phyloP scores from a whole-genome alignment of 2,329 filamentous ascomycete genomes.

The Fusarium sp. region DNA sequence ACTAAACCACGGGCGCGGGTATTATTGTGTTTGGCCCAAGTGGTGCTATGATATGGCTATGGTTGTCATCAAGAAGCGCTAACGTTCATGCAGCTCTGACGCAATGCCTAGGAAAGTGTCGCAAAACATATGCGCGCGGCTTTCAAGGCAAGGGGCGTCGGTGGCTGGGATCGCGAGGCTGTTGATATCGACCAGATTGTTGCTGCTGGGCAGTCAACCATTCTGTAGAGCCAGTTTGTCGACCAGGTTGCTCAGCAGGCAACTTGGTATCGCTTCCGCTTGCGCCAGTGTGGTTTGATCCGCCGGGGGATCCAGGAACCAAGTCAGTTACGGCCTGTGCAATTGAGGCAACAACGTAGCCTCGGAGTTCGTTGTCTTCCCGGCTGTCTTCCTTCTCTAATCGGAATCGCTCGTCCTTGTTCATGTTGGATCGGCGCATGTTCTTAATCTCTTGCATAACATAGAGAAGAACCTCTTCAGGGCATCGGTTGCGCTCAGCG shows the following conservation, averaged over 20 bases:
- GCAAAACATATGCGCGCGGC: slow-evolving; percentile 27
- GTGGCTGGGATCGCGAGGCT: slow-evolving; percentile 57
- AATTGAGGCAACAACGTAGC: slow-evolving; percentile 78
- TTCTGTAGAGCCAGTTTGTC: slow-evolving; percentile 61
- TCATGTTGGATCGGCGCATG: slow-evolving; percentile 83
- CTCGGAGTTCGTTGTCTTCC: slow-evolving; percentile 79
- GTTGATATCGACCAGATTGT: slow-evolving; percentile 54
- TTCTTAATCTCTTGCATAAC: slow-evolving; percentile 92
- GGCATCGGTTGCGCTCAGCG: slow-evolving; percentile 78
- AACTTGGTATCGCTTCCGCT: slow-evolving; percentile 66
- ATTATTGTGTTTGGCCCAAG: slow-evolving; percentile 10
- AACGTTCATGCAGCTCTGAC: slow-evolving; percentile 4
- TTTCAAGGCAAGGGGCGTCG: slow-evolving; percentile 49
- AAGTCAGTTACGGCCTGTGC: slow-evolving; percentile 77
- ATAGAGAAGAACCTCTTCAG: slow-evolving; percentile 90
- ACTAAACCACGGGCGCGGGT: slow-evolving; percentile 22
- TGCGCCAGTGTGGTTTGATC: slow-evolving; percentile 32
- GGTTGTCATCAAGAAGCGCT: slow-evolving; percentile 3
- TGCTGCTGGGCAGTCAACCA: slow-evolving; percentile 61
- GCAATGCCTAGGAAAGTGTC: slow-evolving; percentile 14
- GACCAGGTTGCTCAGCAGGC: slow-evolving; percentile 66
- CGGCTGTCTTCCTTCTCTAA: slow-evolving; percentile 82
- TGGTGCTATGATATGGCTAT: background rate
- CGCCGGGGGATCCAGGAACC: slow-evolving; percentile 57
- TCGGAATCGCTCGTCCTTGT: slow-evolving; percentile 84